These are phyloP conservation scores for Verticillium isaacii DNA, from an alignment of 2,329 filamentous ascomycete genomes.

Conservation along the genomic window DNA sequence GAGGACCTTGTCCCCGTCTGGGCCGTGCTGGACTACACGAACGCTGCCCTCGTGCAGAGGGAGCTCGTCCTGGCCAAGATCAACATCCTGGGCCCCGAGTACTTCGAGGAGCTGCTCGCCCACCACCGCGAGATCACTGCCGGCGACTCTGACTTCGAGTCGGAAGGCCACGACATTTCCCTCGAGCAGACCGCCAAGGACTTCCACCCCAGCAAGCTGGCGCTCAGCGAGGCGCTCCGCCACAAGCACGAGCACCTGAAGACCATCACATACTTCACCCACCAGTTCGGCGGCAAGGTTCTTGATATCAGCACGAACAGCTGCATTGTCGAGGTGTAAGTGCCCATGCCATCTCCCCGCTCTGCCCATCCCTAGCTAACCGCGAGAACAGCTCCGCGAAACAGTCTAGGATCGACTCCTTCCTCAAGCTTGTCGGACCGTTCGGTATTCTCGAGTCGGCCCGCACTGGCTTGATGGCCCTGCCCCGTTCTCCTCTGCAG, in stretches of 20 bases:
- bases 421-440: constrained; percentile 89
- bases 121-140: constrained; percentile 86
- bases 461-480: constrained; percentile 91
- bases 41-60: constrained; percentile 87
- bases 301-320: constrained; percentile 97
- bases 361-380: not conserved
- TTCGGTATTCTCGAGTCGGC: constrained; percentile 97
- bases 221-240: constrained; percentile 80
- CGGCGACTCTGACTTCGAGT: constrained; percentile 26
- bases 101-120: constrained; percentile 93
- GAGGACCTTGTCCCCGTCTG: constrained; percentile 97
- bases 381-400: constrained; percentile 70
- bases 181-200: constrained; percentile 53
- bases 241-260: constrained; percentile 98
- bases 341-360: constrained; percentile 15
- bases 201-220: constrained; percentile 86
- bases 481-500: constrained; percentile 86
- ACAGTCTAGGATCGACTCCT: constrained; percentile 88
- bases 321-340: constrained; percentile 96
- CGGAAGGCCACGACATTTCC: constrained; percentile 29
- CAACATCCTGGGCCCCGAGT: constrained; percentile 93
- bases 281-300: constrained; percentile 97
- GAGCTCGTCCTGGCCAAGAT: constrained; percentile 94
- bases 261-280: constrained; percentile 91
- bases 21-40: constrained; percentile 96